Percentiles rank a stretch among this genome's conserved stretches.
Conservation (phyloP, 2,329 filamentous ascomycete genomes). For the Phoma sp. region DNA sequence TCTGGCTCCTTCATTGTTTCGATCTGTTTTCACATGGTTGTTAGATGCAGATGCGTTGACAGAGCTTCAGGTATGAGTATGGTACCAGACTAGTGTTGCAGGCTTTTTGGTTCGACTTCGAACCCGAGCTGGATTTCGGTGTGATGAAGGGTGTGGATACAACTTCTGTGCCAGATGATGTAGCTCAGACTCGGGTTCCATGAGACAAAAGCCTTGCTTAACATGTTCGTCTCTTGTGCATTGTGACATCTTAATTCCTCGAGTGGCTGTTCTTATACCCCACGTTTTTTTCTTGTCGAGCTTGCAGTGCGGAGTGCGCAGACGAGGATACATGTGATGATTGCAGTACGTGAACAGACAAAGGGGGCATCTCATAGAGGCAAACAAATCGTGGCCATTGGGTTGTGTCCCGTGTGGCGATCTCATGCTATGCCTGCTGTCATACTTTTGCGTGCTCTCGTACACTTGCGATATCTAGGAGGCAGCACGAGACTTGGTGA, state of each 20-base stretch:
- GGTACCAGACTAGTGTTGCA: slow-evolving; percentile 17
- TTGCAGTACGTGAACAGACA: not conserved
- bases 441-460: not conserved
- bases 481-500: not conserved
- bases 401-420: not conserved
- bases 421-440: not conserved
- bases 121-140: slow-evolving; percentile 20
- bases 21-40: slow-evolving; percentile 23
- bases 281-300: not conserved
- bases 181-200: slow-evolving; percentile 18
- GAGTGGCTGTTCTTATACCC: not conserved
- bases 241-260: slow-evolving; percentile 2
- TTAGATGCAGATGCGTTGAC: slow-evolving; percentile 16
- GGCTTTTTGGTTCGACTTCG: slow-evolving; percentile 16
- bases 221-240: slow-evolving; percentile 6
- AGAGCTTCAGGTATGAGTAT: slow-evolving; percentile 14
- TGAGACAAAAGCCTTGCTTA: slow-evolving; percentile 25
- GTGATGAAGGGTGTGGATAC: slow-evolving; percentile 23
- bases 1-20: slow-evolving; percentile 14
- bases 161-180: slow-evolving; percentile 26
- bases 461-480: not conserved
- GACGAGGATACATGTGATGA: not conserved
- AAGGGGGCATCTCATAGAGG: not conserved
- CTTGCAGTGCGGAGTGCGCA: not conserved
- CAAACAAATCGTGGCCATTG: not conserved